phyloP scores from a whole-genome alignment of 768 basidiomycete genomes.

The Tephrocybe rancida region DNA sequence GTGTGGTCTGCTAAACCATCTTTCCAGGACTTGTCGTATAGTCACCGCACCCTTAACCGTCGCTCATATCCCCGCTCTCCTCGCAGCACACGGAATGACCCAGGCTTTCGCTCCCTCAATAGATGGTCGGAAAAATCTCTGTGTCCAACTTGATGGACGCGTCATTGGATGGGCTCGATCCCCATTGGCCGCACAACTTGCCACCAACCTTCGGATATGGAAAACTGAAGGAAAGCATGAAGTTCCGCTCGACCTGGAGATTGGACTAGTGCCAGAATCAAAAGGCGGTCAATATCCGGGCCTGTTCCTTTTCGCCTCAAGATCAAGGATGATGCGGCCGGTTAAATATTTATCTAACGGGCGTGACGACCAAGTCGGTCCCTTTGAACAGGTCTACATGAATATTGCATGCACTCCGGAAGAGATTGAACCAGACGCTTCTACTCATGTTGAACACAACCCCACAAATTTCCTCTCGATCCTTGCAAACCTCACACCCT shows the following conservation, averaged over 20 bases:
- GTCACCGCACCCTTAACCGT: conserved; percentile 77
- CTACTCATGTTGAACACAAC: conserved; percentile 91
- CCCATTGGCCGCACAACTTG: conserved; percentile 72
- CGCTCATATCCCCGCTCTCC: conserved; percentile 78
- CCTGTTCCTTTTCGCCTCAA: conserved; percentile 85
- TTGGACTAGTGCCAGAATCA: conserved; percentile 86
- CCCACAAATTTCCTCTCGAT: conserved; percentile 97
- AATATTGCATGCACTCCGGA: conserved; percentile 91
- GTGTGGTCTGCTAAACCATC: conserved; percentile 96
- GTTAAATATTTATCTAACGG: conserved; percentile 91
- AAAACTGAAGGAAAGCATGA: conserved; percentile 87
- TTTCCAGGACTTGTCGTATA: conserved; percentile 92
- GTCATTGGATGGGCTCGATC: conserved; percentile 93
- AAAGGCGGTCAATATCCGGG: conserved; percentile 98
- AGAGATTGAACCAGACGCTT: conserved; percentile 76
- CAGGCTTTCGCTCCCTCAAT: conserved; percentile 80
- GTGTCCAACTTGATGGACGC: conserved; percentile 93
- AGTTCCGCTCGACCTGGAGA: conserved; percentile 92
- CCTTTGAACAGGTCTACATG: conserved; percentile 99
- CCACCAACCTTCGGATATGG: conserved; percentile 86
- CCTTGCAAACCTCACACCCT: conserved; percentile 95
- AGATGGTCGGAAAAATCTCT: conserved; percentile 80
- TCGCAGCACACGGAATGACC: conserved; percentile 92
- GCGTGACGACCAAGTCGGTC: conserved; percentile 85
- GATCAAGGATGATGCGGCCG: conserved; percentile 96